Evolutionary conservation across 2,329 filamentous ascomycete species (phyloP).

Genomic region (Xylariaceae sp.): DNA sequence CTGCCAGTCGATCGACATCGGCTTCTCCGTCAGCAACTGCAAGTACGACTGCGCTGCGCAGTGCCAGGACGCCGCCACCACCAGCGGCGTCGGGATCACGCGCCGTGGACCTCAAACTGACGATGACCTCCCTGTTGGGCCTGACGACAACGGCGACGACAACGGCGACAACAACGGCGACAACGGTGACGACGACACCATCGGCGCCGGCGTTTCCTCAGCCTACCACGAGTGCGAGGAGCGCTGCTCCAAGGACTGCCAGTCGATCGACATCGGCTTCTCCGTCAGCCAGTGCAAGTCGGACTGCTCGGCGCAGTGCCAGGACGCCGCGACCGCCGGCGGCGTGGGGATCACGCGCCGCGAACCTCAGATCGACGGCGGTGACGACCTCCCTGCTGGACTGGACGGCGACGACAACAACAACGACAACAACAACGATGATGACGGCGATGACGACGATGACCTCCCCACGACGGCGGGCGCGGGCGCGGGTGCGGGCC

Average conservation of each 20-base stretch:
- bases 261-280: neutral
- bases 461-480: neutral
- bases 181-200: neutral
- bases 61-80: neutral
- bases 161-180: neutral
- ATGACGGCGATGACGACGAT: neutral
- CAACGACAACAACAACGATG: neutral
- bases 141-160: neutral
- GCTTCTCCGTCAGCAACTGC: neutral
- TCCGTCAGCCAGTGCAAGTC: neutral
- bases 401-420: neutral
- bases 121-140: neutral
- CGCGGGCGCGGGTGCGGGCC: too few species aligned
- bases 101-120: too few species aligned
- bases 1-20: constrained; percentile 2
- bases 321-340: neutral
- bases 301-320: neutral
- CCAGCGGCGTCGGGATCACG: neutral
- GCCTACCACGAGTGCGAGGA: neutral
- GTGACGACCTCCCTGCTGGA: neutral
- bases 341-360: neutral
- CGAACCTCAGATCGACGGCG: neutral
- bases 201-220: neutral
- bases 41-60: neutral
- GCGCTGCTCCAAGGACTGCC: neutral